Conservation (phyloP, 768 basidiomycete species). For the Boletus tomentosulus region DNA sequence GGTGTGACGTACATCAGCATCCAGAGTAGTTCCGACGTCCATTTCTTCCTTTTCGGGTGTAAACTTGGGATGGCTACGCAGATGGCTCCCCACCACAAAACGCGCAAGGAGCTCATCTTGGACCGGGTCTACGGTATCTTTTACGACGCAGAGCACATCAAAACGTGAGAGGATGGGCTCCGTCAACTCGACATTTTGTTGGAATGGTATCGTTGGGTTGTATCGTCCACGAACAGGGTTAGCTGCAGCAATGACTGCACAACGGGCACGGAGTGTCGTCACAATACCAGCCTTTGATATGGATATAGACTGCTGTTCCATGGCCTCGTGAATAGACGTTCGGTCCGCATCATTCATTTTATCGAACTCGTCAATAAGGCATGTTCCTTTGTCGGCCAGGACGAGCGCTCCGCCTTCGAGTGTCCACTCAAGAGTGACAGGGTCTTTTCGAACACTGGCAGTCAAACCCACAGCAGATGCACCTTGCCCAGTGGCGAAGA, state of each 20-base stretch:
- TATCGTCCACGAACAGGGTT: constrained; percentile 97
- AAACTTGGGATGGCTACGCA: constrained; percentile 93
- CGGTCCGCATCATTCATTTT: constrained; percentile 99
- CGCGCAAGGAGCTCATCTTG: constrained; percentile 94
- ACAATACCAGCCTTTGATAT: constrained; percentile 99
- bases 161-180: constrained; percentile 98
- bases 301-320: constrained; percentile 99
- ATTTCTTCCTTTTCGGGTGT: constrained; percentile 85
- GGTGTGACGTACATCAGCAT: constrained; percentile 75
- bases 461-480: constrained; percentile 98
- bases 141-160: constrained; percentile 97
- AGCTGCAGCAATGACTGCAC: constrained; percentile 96
- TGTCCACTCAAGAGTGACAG: constrained; percentile 97
- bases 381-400: constrained; percentile 97
- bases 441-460: constrained; percentile 98
- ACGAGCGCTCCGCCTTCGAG: constrained; percentile 97
- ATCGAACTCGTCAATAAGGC: constrained; percentile 98
- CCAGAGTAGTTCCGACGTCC: constrained; percentile 82
- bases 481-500: constrained; percentile 98
- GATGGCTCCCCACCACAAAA: constrained; percentile 97
- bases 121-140: constrained; percentile 95
- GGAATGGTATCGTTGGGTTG: constrained; percentile 97
- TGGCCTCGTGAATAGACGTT: constrained; percentile 98
- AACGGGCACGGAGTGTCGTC: constrained; percentile 95
- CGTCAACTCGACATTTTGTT: constrained; percentile 97